phyloP scores from a whole-genome alignment of 2,329 filamentous ascomycete species.

The Neonectria neomacrospora region DNA sequence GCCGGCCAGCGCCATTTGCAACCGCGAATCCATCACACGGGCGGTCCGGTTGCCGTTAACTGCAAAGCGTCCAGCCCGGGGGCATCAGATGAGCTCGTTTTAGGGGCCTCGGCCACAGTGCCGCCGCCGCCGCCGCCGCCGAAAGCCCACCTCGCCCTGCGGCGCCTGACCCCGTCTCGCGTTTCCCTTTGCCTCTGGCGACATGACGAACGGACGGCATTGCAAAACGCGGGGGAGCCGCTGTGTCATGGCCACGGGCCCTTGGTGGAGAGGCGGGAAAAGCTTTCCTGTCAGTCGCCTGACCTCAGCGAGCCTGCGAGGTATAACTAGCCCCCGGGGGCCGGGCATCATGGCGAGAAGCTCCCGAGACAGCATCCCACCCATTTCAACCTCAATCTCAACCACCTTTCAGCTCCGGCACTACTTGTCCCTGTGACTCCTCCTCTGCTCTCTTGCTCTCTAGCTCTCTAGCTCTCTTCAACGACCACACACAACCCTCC shows the following conservation, averaged over 20 bases:
- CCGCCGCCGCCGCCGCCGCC: too few species aligned
- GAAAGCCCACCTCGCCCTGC: too few species aligned
- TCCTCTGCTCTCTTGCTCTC: too few species aligned
- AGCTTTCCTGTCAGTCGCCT: conserved; percentile 38
- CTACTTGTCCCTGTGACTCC: conserved; percentile 1
- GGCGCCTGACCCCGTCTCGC: conserved; percentile 24
- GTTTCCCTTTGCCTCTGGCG: conserved; percentile 13
- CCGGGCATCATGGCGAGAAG: conserved; percentile 29
- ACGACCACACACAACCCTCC: background rate
- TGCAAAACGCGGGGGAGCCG: conserved; percentile 40
- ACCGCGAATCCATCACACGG: conserved; percentile 38
- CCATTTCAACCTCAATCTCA: background rate
- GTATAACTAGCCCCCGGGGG: conserved; percentile 40
- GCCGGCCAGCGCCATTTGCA: conserved; percentile 28
- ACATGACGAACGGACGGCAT: conserved; percentile 35
- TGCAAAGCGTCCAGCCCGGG: conserved; percentile 39
- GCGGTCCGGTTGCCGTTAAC: conserved; percentile 40
- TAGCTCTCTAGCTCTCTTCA: background rate
- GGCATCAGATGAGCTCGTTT: conserved; percentile 19
- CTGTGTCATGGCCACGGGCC: conserved; percentile 25
- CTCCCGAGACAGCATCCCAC: conserved; percentile 10
- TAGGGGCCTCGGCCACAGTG: too few species aligned
- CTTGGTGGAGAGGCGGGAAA: conserved; percentile 38
- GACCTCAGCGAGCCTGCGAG: conserved; percentile 15
- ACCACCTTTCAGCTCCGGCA: conserved; percentile 10